phyloP scores from a whole-genome alignment of 1,139 yeast genomes.

The Saccharomyces hybrid region DNA sequence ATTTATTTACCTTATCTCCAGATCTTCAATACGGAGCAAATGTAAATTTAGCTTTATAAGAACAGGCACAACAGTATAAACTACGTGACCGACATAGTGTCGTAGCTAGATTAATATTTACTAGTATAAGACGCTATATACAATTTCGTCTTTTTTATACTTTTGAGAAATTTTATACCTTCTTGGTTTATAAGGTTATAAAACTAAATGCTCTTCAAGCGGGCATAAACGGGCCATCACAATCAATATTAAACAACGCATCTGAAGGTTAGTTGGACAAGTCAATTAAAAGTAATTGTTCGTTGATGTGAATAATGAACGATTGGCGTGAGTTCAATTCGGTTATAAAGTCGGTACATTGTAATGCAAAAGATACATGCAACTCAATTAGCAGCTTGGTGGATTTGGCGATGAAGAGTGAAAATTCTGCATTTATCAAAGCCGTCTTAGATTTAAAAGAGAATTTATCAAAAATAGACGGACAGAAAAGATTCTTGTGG shows the following conservation, averaged over 20 bases:
- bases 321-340: slow-evolving; percentile 12
- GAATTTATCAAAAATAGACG: slow-evolving; percentile 8
- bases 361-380: background rate
- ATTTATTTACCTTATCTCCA: background rate
- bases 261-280: too few species aligned
- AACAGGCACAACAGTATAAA: background rate
- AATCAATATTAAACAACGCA: background rate
- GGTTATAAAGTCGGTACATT: slow-evolving; percentile 9
- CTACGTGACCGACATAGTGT: background rate
- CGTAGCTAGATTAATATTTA: too few species aligned
- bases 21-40: background rate
- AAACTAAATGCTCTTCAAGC: background rate
- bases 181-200: background rate
- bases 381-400: background rate
- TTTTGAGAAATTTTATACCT: background rate
- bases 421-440: slow-evolving; percentile 12
- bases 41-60: background rate
- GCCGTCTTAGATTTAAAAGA: slow-evolving; percentile 14
- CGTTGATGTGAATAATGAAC: background rate
- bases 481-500: slow-evolving; percentile 38
- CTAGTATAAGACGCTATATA: too few species aligned
- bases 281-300: too few species aligned
- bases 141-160: background rate
- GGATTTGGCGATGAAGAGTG: slow-evolving; percentile 7
- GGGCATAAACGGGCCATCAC: background rate